Percentiles rank a stretch among this genome's conserved stretches.
Evolutionary conservation across 768 basidiomycete genomes (phyloP).

Genomic region (Termitomyces sp.): DNA sequence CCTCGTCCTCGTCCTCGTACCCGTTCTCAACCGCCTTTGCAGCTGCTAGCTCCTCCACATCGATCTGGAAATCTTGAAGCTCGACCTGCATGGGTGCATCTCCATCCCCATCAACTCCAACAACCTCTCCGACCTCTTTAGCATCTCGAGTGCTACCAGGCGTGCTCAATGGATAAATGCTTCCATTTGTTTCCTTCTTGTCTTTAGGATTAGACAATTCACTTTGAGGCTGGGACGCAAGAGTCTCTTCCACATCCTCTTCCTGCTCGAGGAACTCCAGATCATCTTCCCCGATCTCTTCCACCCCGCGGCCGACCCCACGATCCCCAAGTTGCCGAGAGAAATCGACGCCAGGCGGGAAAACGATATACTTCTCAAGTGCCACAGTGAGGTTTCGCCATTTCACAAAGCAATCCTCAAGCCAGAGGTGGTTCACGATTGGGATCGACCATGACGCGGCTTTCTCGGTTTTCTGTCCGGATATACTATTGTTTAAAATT

Average conservation of each 20-base stretch:
- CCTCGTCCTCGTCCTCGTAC: conserved; percentile 1
- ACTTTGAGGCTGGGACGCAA: conserved; percentile 11
- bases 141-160: conserved; percentile 22
- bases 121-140: conserved; percentile 22
- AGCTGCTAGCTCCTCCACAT: neutral
- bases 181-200: conserved; percentile 5
- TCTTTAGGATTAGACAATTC: conserved; percentile 2
- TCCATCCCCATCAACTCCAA: conserved; percentile 9
- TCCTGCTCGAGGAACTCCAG: conserved; percentile 18
- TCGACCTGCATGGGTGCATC: conserved; percentile 5
- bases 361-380: conserved; percentile 61
- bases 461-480: conserved; percentile 61
- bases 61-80: neutral
- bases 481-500: conserved; percentile 21
- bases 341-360: conserved; percentile 67
- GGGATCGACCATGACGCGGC: conserved; percentile 80
- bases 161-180: conserved; percentile 18
- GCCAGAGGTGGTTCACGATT: conserved; percentile 85
- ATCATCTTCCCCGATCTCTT: conserved; percentile 21
- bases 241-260: conserved; percentile 14
- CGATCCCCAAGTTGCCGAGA: conserved; percentile 35
- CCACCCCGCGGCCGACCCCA: conserved; percentile 27
- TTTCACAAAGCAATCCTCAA: conserved; percentile 82
- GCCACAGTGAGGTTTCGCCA: conserved; percentile 71
- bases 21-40: neutral